A percentile compares a stretch with the other conserved stretches of the same genome.
phyloP scores from a whole-genome alignment of 208 protist genomes.

The Vickermania spadyakhi region DNA sequence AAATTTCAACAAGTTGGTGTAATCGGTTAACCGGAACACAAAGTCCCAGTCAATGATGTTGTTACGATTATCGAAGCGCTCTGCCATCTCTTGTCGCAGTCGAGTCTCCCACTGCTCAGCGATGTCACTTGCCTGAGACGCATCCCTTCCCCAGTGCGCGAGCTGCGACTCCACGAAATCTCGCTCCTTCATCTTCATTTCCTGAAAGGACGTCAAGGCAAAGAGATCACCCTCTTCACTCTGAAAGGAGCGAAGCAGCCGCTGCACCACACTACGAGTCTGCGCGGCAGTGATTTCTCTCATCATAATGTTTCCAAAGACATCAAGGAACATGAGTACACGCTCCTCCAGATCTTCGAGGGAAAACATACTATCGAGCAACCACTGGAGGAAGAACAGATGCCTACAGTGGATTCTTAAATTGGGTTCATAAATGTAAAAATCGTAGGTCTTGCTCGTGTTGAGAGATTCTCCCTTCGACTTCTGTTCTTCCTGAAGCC shows the following conservation, averaged over 20 bases:
- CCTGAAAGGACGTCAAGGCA: slow-evolving; percentile 31
- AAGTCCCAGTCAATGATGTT: slow-evolving; percentile 93
- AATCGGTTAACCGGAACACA: slow-evolving; percentile 74
- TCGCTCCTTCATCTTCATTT: slow-evolving; percentile 82
- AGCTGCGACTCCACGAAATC: slow-evolving; percentile 86
- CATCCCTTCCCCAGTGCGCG: slow-evolving; percentile 55
- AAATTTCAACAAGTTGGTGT: slow-evolving; percentile 83
- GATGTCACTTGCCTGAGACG: slow-evolving; percentile 38
- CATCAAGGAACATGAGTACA: slow-evolving; percentile 86
- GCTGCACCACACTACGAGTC: slow-evolving; percentile 52
- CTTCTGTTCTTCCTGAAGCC: slow-evolving; percentile 11
- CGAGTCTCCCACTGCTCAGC: slow-evolving; percentile 48
- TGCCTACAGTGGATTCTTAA: slow-evolving; percentile 77
- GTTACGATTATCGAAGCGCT: slow-evolving; percentile 87
- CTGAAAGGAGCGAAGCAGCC: slow-evolving; percentile 32
- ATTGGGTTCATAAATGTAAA: slow-evolving; percentile 87
- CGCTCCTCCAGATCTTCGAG: slow-evolving; percentile 84
- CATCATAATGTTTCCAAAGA: slow-evolving; percentile 69
- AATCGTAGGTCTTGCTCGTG: slow-evolving; percentile 32
- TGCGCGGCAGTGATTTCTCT: slow-evolving; percentile 75
- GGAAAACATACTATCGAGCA: slow-evolving; percentile 83
- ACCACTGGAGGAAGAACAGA: slow-evolving; percentile 87
- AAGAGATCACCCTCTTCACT: slow-evolving; percentile 22
- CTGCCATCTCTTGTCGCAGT: slow-evolving; percentile 83
- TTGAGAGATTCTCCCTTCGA: slow-evolving; percentile 1